Evolutionary conservation across 768 basidiomycete species (phyloP).

Genomic region (Psilocybe azurescens): DNA sequence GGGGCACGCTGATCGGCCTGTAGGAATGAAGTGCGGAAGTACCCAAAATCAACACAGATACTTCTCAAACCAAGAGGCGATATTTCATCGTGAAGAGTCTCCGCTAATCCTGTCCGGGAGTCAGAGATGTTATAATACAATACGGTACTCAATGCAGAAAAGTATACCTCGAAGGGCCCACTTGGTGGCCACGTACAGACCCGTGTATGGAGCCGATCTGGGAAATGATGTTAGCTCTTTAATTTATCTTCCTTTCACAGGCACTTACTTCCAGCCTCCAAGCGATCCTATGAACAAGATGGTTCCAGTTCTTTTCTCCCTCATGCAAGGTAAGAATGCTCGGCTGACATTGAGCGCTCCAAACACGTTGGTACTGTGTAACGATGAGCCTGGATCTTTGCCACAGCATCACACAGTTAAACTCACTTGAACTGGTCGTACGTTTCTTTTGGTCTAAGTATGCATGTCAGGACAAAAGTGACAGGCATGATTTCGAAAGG

Average conservation of each 20-base stretch:
- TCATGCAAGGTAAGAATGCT: constrained; percentile 54
- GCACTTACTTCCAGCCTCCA: constrained; percentile 39
- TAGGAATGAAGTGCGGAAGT: constrained; percentile 43
- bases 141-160: not conserved
- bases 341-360: constrained; percentile 48
- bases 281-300: constrained; percentile 51
- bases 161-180: constrained; percentile 36
- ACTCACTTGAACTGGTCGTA: constrained; percentile 41
- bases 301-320: constrained; percentile 45
- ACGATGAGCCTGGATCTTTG: not conserved
- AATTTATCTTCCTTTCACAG: too few relatives aligned
- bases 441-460: constrained; percentile 45
- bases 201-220: constrained; percentile 36
- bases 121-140: not conserved
- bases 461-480: too few relatives aligned
- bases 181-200: constrained; percentile 46
- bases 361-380: constrained; percentile 48
- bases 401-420: not conserved
- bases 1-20: constrained; percentile 31
- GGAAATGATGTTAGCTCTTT: not conserved
- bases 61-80: constrained; percentile 42
- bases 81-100: constrained; percentile 40
- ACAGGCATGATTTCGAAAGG: too few relatives aligned
- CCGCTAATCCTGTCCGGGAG: constrained; percentile 35
- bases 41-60: constrained; percentile 43